Base-by-base conservation (phyloP, 768 basidiomycete genomes). In the Kockovaella imperatae region DNA sequence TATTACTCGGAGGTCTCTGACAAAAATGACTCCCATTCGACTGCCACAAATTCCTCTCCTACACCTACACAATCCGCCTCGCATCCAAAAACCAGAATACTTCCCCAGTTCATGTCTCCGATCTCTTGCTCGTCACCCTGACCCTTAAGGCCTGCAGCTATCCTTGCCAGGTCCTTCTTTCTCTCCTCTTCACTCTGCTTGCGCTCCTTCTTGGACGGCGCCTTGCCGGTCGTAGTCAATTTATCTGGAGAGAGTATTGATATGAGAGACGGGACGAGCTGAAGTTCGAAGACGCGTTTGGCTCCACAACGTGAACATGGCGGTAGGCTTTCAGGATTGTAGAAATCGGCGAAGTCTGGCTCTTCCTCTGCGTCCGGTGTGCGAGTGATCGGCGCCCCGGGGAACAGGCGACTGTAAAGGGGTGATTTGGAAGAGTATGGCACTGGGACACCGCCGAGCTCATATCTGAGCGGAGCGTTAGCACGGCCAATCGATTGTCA, bases 181-280 rank as follows among this genome's bases (percentile, higher is more conserved):
- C 86, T 75, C 67, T 86, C 82, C 60, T 81, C 83, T 36, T 86
- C 84, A 6, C 79, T 78, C 62, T 76, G 50, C 42, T 56, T 55
- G 21, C 66, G 71, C 39, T 50, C 52, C 44, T 60, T 67, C 21
- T 49, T 51, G 41, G 34, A 5, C 11, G 49, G 10, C 0, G n/a
- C 49, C 30, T 57, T 56, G 11, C 53, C 60, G 8, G 31, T 64
- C 47, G 57, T 66, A 54, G 67, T 49, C 3, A 67, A 34, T 2
- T 43, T 47, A 8, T 62, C 50, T 8, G 62, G 64, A 42, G 76
- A 74, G 13, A 95, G 74, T 13, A 87, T 72, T 43, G 86, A 86
- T 68, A 96, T 89, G 44, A 96, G 74, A 64, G 89, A 87, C 1
- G 93, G 93, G 81, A 91, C 93, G 45, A 96, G 75, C 69, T 97